phyloP scores from a whole-genome alignment of 345 rosid species.

The Gossypium sturtianum region DNA sequence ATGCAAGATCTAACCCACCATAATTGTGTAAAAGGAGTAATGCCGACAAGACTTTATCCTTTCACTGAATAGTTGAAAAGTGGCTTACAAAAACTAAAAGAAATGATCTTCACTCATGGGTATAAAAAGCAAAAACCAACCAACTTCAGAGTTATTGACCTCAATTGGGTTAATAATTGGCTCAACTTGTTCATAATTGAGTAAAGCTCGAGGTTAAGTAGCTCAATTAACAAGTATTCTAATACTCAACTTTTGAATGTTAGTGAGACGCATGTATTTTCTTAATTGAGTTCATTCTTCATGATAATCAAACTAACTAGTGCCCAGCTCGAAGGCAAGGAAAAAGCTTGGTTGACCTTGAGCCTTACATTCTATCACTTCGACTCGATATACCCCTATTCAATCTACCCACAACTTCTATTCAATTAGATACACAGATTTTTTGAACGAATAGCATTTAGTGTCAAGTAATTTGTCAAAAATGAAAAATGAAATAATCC shows the following conservation, averaged over 20 bases:
- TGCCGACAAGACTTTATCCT: neutral
- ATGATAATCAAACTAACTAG: neutral
- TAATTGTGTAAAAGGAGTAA: neutral
- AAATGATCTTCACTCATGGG: neutral
- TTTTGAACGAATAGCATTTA: neutral
- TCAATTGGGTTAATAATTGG: neutral
- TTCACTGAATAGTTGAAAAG: neutral
- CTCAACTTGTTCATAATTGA: neutral
- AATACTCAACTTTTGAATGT: neutral
- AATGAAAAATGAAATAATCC: neutral
- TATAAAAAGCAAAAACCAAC: neutral
- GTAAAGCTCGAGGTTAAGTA: neutral
- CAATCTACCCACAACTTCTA: neutral
- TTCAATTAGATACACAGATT: neutral
- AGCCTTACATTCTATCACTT: neutral
- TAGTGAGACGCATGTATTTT: neutral
- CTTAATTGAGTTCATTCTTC: neutral
- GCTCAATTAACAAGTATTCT: neutral
- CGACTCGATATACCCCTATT: neutral
- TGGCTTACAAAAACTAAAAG: neutral
- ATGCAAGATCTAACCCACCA: neutral
- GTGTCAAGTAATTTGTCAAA: neutral
- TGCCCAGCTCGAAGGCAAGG: neutral
- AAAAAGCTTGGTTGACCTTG: neutral
- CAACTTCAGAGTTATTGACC: neutral